Evolutionary conservation across 2,329 filamentous ascomycete species (phyloP).

Genomic region (Boeremia exigua): DNA sequence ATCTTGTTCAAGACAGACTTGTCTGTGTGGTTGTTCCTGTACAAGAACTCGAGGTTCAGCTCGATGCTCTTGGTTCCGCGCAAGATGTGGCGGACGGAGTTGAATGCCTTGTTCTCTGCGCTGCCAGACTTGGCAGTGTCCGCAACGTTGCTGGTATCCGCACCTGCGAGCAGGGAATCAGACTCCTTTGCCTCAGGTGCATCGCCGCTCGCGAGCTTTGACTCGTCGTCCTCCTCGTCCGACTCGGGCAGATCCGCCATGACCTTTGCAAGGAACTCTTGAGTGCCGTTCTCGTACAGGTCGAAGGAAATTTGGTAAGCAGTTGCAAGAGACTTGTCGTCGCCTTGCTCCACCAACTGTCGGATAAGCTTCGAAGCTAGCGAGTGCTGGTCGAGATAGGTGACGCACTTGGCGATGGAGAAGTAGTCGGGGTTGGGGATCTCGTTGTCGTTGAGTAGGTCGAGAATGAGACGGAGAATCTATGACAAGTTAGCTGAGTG

Average conservation of each 20-base stretch:
- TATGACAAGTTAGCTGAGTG: constrained; percentile 46
- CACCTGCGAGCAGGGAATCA: constrained; percentile 64
- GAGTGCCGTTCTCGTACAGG: constrained; percentile 96
- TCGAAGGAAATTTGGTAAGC: constrained; percentile 99
- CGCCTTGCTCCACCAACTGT: constrained; percentile 79
- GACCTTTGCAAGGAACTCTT: constrained; percentile 93
- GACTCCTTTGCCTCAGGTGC: constrained; percentile 61
- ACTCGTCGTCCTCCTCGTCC: constrained; percentile 58
- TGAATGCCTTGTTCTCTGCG: constrained; percentile 61
- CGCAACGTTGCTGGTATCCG: constrained; percentile 61
- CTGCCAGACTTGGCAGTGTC: constrained; percentile 50
- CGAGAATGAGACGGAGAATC: constrained; percentile 90
- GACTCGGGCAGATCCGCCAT: constrained; percentile 73
- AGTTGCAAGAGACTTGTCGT: constrained; percentile 78
- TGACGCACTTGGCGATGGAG: constrained; percentile 95
- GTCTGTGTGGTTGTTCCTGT: constrained; percentile 93
- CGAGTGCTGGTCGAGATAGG: constrained; percentile 90
- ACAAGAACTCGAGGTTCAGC: constrained; percentile 94
- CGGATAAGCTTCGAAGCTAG: constrained; percentile 87
- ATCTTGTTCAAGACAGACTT: constrained; percentile 94
- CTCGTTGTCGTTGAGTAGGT: constrained; percentile 90
- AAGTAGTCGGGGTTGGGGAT: constrained; percentile 96
- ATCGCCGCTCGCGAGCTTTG: constrained; percentile 48
- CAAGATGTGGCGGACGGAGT: constrained; percentile 68
- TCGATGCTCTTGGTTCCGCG: constrained; percentile 93